Evolutionary conservation across 1,284 basidiomycete species (phyloP).

Genomic region (Rhodotorula mucilaginosa): DNA sequence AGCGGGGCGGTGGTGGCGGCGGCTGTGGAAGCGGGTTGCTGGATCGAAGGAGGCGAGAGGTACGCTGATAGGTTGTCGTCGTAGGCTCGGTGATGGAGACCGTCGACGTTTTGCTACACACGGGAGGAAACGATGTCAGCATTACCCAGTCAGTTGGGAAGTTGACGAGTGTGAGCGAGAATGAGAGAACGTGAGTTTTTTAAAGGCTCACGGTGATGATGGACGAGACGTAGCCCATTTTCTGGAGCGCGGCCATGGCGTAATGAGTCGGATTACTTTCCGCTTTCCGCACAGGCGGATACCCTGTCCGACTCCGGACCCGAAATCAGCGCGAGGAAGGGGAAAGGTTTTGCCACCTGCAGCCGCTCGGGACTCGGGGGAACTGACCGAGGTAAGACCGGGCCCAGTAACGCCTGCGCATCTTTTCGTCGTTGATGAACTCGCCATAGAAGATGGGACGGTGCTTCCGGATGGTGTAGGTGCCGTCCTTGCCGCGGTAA

Average conservation of each 20-base stretch:
- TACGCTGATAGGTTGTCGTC: conserved; percentile 27
- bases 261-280: conserved; percentile 83
- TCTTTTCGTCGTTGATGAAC: conserved; percentile 33
- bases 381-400: conserved; percentile 34
- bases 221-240: conserved; percentile 60
- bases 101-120: conserved; percentile 61
- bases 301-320: neutral
- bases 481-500: conserved; percentile 40
- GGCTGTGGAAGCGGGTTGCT: conserved; percentile 15
- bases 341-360: neutral
- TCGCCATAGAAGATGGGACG: conserved; percentile 44
- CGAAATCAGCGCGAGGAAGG: neutral
- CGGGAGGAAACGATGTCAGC: too few species aligned
- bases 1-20: conserved; percentile 49
- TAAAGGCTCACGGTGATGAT: conserved; percentile 68
- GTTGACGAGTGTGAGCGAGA: neutral
- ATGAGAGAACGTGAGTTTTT: neutral
- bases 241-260: conserved; percentile 75
- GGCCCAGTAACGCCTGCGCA: conserved; percentile 40
- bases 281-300: conserved; percentile 57
- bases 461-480: conserved; percentile 41
- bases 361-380: neutral
- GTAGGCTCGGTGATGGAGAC: conserved; percentile 32
- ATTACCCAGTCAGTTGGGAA: neutral
- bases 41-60: conserved; percentile 23